Evolutionary conservation across 1,139 yeast genomes (phyloP), one percentile per base, ranked within the genome.

Genomic region (Meyerozyma elateridarum): DNA sequence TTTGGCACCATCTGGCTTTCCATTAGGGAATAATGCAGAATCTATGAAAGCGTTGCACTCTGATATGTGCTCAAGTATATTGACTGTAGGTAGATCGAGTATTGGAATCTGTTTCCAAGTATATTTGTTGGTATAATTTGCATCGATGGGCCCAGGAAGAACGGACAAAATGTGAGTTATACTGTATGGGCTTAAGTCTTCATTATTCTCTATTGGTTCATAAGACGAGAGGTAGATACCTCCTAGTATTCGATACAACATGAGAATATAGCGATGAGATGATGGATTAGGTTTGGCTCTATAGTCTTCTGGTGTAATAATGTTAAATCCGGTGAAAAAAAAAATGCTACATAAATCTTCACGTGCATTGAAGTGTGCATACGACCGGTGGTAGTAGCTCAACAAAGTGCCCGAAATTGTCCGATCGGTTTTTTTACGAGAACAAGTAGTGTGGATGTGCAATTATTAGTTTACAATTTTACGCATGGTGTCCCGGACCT

Each of bases 101-200:
- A 89, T 62, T 11, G 77, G 76, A 22, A 89, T 66, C 40, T 80
- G 85, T 36, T 76, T 65, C 44, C 78, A 77, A 9, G 59, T 61
- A 52, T 80, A 79, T 27, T 66, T 58, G 5, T 52, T 49, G 19
- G 66, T 59, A 40, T 76, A 71, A 29, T 60, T 61, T 3, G 65
- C 56, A 3, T 85, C 80, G 16, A 81, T 59, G n/a, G 66, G 64
- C 8, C 87, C 89, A 29, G 76, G 72, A 16, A 85, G 56, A 1
- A 81, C 71, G 0, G 94, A 79, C 15, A 89, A 56, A 7, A 89
- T 72, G 49, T 81, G 85, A 0, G 85, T 71, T 26, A 89, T 80
- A 8, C 70, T 68, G 43, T 66, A 58, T 7, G 54, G 52, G 20
- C 52, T 54, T 22, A 79, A 48, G 33, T 77, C 73, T 6, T 60